Evolutionary conservation across 1,284 basidiomycete genomes (phyloP).

Genomic region (Mixia osmundae): DNA sequence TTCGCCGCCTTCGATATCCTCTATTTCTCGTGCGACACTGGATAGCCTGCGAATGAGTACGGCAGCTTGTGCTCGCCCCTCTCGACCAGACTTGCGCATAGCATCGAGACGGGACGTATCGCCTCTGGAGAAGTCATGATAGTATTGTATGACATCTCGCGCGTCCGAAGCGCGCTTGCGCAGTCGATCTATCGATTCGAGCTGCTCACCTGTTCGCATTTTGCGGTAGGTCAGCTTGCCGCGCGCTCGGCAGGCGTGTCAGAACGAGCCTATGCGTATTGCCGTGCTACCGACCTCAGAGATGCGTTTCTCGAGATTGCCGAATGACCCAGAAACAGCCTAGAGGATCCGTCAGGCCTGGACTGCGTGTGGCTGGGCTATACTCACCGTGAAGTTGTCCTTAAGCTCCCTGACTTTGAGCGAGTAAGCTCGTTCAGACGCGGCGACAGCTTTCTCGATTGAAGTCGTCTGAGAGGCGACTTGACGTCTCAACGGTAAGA

Average conservation of each 20-base stretch:
- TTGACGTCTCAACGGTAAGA: constrained; percentile 63
- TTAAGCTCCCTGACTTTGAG: constrained; percentile 79
- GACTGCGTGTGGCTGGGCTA: background rate
- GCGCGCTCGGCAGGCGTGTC: background rate
- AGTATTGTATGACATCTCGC: constrained; percentile 82
- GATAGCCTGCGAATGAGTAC: constrained; percentile 67
- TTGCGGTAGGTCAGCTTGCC: background rate
- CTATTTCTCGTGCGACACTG: constrained; percentile 76
- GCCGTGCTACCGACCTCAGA: constrained; percentile 74
- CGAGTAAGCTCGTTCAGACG: constrained; percentile 79
- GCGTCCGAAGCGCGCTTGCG: constrained; percentile 82
- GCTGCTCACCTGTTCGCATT: constrained; percentile 53
- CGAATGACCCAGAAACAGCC: constrained; percentile 10
- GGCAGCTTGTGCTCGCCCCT: constrained; percentile 69
- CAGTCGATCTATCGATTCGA: constrained; percentile 81
- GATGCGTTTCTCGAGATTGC: constrained; percentile 7
- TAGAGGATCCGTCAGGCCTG: background rate
- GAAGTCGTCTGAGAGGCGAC: constrained; percentile 69
- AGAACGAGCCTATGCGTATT: constrained; percentile 55
- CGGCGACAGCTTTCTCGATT: constrained; percentile 72
- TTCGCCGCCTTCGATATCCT: constrained; percentile 29
- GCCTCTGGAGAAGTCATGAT: constrained; percentile 71
- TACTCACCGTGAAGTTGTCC: constrained; percentile 62
- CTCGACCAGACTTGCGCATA: constrained; percentile 50
- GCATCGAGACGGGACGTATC: constrained; percentile 53